Percentiles rank a stretch among this genome's conserved stretches.
These are phyloP conservation scores for Linnemannia schmuckeri DNA, from an alignment of 192 early-diverging fungal genomes.

Conservation along the genomic window DNA sequence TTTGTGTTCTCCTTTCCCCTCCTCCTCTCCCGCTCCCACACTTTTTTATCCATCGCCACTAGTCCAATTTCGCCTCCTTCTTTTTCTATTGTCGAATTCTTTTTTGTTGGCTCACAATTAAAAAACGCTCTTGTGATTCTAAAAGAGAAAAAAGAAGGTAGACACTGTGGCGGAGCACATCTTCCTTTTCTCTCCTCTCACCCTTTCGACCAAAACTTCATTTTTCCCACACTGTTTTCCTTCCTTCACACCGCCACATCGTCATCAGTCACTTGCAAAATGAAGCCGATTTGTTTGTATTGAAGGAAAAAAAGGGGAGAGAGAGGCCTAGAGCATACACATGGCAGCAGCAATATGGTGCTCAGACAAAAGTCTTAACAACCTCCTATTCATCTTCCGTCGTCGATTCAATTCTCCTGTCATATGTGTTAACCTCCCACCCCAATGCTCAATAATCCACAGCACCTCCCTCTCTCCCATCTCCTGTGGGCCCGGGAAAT, in stretches of 20 bases:
- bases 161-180: not conserved
- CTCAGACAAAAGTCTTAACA: not conserved
- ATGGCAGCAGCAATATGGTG: not conserved
- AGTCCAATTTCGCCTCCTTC: not conserved
- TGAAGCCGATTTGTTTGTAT: not conserved
- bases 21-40: not conserved
- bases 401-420: not conserved
- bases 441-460: constrained; percentile 18
- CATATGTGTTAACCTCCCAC: not conserved
- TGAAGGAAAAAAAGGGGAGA: not conserved
- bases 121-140: no score
- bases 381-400: not conserved
- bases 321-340: not conserved
- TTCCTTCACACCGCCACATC: not conserved
- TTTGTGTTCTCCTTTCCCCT: not conserved
- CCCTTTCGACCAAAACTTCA: not conserved
- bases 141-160: not conserved
- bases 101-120: no score
- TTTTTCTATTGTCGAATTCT: not conserved
- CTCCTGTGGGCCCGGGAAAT: constrained; percentile 6
- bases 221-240: not conserved
- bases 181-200: not conserved
- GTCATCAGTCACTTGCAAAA: not conserved
- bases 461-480: not conserved
- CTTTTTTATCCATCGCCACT: not conserved